Evolutionary conservation across 495 filamentous ascomycete species (phyloP), one percentile per base, ranked within the genome.

Genomic region (Letharia columbiana): DNA sequence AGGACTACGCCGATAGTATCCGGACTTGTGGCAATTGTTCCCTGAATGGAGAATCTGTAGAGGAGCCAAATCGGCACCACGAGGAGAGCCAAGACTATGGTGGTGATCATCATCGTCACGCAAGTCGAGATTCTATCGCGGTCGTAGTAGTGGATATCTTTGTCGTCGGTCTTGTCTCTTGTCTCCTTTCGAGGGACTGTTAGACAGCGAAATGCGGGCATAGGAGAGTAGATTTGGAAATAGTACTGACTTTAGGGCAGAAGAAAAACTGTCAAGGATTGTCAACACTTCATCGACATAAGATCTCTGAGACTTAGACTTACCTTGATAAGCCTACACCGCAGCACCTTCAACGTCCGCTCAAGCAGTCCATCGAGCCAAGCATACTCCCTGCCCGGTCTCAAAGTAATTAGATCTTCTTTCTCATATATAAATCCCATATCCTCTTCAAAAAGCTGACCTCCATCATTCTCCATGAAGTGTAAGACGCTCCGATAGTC

Each of bases 331-430:
- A 77, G 60, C 54, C 44, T 33, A 42, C 71, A 69, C 50, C 76
- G 62, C 4, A 73, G 40, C 7, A 66, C 44, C 20, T 66, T 56
- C 33, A 81, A 67, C 0, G 74, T 33, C 0, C 50, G 44, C 67
- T 79, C 78, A 17, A 81, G 63, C 2, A 71, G 23, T 1, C 72
- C 77, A 60, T 80, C 77, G 31, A 80, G 76, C 52, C 73, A 71
- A 37, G 76, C 72, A 61, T 75, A 69, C 63, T 81, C 78, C 12
- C 76, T 68, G 0, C 76, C 77, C 15, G 66, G 70, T 9, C 73
- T 65, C 3, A 80, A 66, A 12, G 76, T 76, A 3, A 81, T 64
- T 13, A 77, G 72, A 65, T 81, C 79, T 64, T 77, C 78, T 67
- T 75, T 77, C 13, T 69, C 67, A 44, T 71, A 70, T 15, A 81